Evolutionary conservation across 2,329 filamentous ascomycete genomes (phyloP).

Genomic region (Coleophoma crateriformis): DNA sequence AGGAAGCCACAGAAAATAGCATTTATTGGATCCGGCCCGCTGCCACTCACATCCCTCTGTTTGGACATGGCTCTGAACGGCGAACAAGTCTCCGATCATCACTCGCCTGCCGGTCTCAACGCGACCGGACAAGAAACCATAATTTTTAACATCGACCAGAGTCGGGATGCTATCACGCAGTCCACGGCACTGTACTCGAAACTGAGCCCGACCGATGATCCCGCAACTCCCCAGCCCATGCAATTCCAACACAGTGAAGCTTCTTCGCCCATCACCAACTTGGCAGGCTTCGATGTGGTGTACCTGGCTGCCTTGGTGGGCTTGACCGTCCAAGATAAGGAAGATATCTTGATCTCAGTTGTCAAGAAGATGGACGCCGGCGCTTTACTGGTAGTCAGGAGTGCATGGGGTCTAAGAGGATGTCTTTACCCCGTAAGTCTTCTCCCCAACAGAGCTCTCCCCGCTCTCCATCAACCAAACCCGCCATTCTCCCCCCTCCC

Average conservation of each 20-base stretch:
- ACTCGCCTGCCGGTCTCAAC: background rate
- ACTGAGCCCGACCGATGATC: conserved; percentile 22
- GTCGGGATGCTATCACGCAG: conserved; percentile 27
- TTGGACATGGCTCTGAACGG: conserved; percentile 28
- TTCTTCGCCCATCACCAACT: conserved; percentile 4
- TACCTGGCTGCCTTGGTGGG: conserved; percentile 46
- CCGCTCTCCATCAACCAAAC: no score
- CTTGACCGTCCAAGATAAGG: conserved; percentile 33
- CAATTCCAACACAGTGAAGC: conserved; percentile 32
- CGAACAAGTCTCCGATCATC: background rate
- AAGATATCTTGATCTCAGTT: conserved; percentile 31
- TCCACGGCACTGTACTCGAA: conserved; percentile 25
- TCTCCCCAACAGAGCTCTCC: background rate
- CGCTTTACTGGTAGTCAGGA: conserved; percentile 38
- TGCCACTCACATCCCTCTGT: conserved; percentile 42
- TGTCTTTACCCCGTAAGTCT: conserved; percentile 40
- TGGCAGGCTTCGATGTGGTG: conserved; percentile 36
- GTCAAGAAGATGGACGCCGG: conserved; percentile 33
- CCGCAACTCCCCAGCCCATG: conserved; percentile 22
- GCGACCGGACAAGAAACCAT: background rate
- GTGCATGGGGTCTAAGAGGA: conserved; percentile 35
- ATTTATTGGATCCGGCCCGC: conserved; percentile 44
- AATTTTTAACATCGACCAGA: conserved; percentile 37
- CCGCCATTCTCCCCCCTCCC: no score
- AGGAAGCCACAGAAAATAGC: conserved; percentile 29